These are phyloP conservation scores for Macrolepiota dolichaula DNA, from an alignment of 768 basidiomycete genomes.

Conservation along the genomic window DNA sequence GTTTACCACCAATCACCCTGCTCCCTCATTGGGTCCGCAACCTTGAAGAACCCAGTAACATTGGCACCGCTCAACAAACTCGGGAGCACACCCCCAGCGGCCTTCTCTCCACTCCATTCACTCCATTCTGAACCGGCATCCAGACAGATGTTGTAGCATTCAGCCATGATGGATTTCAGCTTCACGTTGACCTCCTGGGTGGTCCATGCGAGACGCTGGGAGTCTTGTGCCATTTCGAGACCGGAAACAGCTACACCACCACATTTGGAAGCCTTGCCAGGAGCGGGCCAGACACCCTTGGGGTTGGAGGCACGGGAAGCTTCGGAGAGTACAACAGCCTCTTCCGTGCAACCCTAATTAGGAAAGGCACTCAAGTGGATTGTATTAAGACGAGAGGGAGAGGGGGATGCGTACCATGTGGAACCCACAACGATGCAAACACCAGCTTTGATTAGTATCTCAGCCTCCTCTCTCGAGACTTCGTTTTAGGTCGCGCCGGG, in stretches of 20 bases:
- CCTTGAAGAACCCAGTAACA: conserved; percentile 69
- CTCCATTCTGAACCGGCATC: conserved; percentile 55
- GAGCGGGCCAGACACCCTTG: conserved; percentile 64
- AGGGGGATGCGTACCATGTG: conserved; percentile 47
- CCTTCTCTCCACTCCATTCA: conserved; percentile 46
- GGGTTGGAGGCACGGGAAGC: conserved; percentile 47
- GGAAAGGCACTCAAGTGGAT: neutral
- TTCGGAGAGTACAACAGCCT: conserved; percentile 74
- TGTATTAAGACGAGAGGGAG: neutral
- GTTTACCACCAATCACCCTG: conserved; percentile 77
- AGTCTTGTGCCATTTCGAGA: conserved; percentile 81
- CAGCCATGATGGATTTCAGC: conserved; percentile 69
- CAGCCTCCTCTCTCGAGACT: conserved; percentile 64
- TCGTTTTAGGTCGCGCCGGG: conserved; percentile 74
- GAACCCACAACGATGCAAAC: conserved; percentile 70
- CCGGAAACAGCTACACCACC: conserved; percentile 79
- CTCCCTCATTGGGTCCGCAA: conserved; percentile 69
- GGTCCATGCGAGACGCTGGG: conserved; percentile 60
- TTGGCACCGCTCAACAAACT: conserved; percentile 65
- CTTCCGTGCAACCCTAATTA: conserved; percentile 57
- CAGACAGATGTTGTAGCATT: conserved; percentile 59
- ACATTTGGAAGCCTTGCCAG: conserved; percentile 65
- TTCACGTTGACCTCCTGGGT: conserved; percentile 62
- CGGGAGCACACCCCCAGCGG: conserved; percentile 35
- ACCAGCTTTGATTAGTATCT: conserved; percentile 66